A percentile compares a stretch with the other conserved stretches of the same genome.
These are phyloP conservation scores for Petrea volubilis DNA, from an alignment of 257 asterid species.

Conservation along the genomic window DNA sequence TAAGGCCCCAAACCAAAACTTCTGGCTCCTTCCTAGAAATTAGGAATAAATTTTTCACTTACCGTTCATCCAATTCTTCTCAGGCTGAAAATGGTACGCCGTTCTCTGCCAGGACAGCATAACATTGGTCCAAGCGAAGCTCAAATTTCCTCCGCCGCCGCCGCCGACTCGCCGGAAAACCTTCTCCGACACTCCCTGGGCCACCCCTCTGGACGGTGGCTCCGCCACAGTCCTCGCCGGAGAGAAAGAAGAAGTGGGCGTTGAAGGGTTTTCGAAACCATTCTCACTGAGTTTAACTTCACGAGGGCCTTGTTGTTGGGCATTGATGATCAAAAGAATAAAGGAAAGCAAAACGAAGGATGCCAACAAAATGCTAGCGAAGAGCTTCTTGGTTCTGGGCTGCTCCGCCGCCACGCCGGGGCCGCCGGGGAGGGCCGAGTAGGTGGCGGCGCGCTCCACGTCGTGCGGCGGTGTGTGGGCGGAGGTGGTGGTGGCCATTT, in stretches of 20 bases:
- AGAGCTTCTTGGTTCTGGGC: constrained; percentile 30
- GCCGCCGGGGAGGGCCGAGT: constrained; percentile 38
- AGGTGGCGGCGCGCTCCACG: constrained; percentile 39
- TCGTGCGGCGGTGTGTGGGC: constrained; percentile 32
- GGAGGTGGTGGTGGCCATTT: constrained; percentile 8
- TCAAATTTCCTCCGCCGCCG: constrained; percentile 21
- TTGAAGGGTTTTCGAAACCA: neutral
- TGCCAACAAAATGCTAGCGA: constrained; percentile 43
- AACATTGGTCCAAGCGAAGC: constrained; percentile 63
- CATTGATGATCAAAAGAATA: constrained; percentile 24
- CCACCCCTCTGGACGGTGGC: constrained; percentile 57
- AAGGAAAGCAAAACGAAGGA: constrained; percentile 34
- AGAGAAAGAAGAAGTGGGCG: neutral
- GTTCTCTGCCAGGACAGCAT: constrained; percentile 89
- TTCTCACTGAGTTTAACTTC: constrained; percentile 16
- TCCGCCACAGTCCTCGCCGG: constrained; percentile 25
- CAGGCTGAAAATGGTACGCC: constrained; percentile 75
- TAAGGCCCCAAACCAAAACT: too few relatives aligned
- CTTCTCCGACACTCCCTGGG: constrained; percentile 85
- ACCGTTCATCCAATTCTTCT: constrained; percentile 88
- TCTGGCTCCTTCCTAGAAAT: neutral
- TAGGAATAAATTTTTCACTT: neutral
- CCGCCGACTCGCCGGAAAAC: constrained; percentile 43
- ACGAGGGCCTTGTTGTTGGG: constrained; percentile 8
- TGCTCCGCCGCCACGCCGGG: constrained; percentile 26